phyloP scores from a whole-genome alignment of 2,329 filamentous ascomycete species.

The Pseudonectria buxi region DNA sequence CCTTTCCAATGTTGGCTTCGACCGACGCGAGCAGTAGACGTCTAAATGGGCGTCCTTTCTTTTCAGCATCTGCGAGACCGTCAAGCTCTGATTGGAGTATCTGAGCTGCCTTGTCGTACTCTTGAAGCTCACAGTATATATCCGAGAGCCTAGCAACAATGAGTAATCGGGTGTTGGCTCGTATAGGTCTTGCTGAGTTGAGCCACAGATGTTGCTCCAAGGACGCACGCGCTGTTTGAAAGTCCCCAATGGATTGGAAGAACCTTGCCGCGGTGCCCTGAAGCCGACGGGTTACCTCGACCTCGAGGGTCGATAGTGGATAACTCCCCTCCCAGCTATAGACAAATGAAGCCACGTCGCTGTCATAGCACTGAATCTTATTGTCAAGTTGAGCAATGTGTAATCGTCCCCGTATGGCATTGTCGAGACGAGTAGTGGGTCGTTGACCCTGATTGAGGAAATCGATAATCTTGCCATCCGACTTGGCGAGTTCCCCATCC shows the following conservation, averaged over 20 bases:
- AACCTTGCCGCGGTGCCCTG: slow-evolving; percentile 26
- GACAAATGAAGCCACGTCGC: slow-evolving; percentile 22
- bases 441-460: slow-evolving; percentile 15
- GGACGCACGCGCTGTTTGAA: slow-evolving; percentile 20
- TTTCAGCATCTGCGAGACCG: slow-evolving; percentile 5
- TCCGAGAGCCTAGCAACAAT: slow-evolving; percentile 23
- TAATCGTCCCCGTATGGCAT: slow-evolving; percentile 24
- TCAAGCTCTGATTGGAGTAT: slow-evolving; percentile 19
- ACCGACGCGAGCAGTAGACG: slow-evolving; percentile 18
- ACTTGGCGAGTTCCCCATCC: slow-evolving; percentile 20
- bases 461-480: slow-evolving; percentile 17
- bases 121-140: slow-evolving; percentile 23
- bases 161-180: slow-evolving; percentile 19
- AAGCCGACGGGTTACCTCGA: slow-evolving; percentile 27
- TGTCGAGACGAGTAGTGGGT: slow-evolving; percentile 18
- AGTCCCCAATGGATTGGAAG: slow-evolving; percentile 29
- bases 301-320: slow-evolving; percentile 25
- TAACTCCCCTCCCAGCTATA: slow-evolving; percentile 24
- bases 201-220: slow-evolving; percentile 26
- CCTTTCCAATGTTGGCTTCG: slow-evolving; percentile 20
- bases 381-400: slow-evolving; percentile 30
- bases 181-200: slow-evolving; percentile 16
- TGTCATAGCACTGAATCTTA: slow-evolving; percentile 27
- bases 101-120: slow-evolving; percentile 14
- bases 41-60: slow-evolving; percentile 15